Base-by-base conservation (phyloP, 768 basidiomycete genomes). In the Grammothele lineata region DNA sequence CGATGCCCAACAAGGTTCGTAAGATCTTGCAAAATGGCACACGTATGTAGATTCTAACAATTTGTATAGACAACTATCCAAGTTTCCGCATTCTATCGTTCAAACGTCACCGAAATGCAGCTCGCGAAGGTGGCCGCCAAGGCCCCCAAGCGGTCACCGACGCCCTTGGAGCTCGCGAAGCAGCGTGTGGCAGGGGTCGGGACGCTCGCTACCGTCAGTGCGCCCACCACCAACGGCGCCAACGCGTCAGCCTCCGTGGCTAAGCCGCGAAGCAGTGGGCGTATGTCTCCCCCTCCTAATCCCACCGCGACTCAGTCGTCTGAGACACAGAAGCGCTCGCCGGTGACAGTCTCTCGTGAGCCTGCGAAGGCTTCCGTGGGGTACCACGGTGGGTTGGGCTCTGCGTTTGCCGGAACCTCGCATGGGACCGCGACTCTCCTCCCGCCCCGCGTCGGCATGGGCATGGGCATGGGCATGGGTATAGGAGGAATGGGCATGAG, bases 1-100 rank as follows among this genome's bases (percentile, higher is more conserved):
- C 75, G 4, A 75, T 89, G 72, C 80, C 78, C 5, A 77, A 75
- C 62, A 81, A 81, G 72, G 80, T 76, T 52, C 37, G 63, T 60
- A 23, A 32, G 15, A 14, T 27, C 12, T 17, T 22, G 39, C n/a
- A 9, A 11, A 33, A 12, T 5, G 9, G 8, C 14, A 14, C 11
- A 7, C 21, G 18, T n/a, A 15, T 30, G 23, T 30, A 48, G 39
- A 27, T 37, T 48, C 46, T n/a, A 39, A 38, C 37, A 37, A 5
- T 27, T 27, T 18, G n/a, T 15, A 14, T 47, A 82, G 81, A 81
- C 79, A 23, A 73, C 71, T 15, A 66, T 72, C 9, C 80, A 81
- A 69, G 76, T 80, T 40, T 72, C 65, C 52, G 70, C 73, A 49
- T 82, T 71, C 57, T 80, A 76, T 61, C 72, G 67, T 53, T 60